Evolutionary conservation across 108 stramenopile species (phyloP).

Genomic region (Skeletonema costatum): DNA sequence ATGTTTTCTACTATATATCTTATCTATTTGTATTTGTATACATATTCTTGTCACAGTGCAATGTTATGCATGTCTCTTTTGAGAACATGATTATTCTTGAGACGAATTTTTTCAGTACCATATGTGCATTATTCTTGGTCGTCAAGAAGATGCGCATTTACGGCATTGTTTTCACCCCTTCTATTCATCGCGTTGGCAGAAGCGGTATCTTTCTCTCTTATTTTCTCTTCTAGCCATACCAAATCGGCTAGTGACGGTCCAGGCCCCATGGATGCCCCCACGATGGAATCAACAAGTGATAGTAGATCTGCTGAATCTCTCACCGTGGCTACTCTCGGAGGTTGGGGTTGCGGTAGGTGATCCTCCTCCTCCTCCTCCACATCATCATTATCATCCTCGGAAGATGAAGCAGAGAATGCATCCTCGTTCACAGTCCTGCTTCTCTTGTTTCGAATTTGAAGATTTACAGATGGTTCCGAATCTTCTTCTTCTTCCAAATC

Average conservation of each 20-base stretch:
- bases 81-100: too few species aligned
- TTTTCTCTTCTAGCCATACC: neutral
- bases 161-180: neutral
- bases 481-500: neutral
- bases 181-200: neutral
- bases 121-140: neutral
- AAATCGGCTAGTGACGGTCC: neutral
- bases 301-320: neutral
- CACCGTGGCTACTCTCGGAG: neutral
- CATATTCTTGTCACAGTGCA: too few species aligned
- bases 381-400: neutral
- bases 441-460: slow-evolving; percentile 2
- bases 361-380: neutral
- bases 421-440: neutral
- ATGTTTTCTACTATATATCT: too few species aligned
- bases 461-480: neutral
- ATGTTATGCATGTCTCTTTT: too few species aligned
- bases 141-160: neutral
- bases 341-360: neutral
- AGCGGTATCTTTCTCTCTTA: neutral
- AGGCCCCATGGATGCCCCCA: neutral
- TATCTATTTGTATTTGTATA: too few species aligned
- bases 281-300: neutral
- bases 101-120: too few species aligned
- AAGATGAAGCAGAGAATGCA: neutral